Percentiles rank a stretch among this genome's conserved stretches.
Conservation (phyloP, 2,329 filamentous ascomycete genomes). For the Trichophyton rubrum region DNA sequence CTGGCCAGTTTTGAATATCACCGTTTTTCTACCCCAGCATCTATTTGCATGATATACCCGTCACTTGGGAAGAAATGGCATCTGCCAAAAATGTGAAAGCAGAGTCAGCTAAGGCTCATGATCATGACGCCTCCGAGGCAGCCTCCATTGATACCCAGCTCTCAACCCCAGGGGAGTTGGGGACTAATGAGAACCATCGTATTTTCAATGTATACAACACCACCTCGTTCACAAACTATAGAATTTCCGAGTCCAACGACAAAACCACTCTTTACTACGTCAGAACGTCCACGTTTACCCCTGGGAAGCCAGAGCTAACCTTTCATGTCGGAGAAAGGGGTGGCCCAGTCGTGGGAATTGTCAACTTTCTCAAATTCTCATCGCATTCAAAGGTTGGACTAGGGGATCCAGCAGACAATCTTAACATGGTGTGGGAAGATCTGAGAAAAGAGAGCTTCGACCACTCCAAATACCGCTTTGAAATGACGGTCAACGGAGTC, state of each 20-base stretch:
- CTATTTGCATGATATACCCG: too few species aligned
- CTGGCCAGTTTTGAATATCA: not conserved
- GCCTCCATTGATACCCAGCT: not conserved
- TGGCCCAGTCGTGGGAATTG: conserved; percentile 20
- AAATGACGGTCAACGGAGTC: conserved; percentile 15
- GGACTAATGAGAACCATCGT: not conserved
- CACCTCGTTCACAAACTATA: conserved; percentile 8
- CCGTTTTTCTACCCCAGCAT: not conserved
- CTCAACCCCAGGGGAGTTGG: not conserved
- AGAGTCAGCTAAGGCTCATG: not conserved
- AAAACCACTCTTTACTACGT: conserved; percentile 16
- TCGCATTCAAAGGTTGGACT: conserved; percentile 23
- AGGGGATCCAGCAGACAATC: conserved; percentile 18
- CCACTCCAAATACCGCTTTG: conserved; percentile 20
- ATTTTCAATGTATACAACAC: conserved; percentile 10
- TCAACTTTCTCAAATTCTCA: conserved; percentile 25
- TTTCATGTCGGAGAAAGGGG: conserved; percentile 21
- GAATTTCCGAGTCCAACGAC: conserved; percentile 7
- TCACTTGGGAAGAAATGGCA: not conserved
- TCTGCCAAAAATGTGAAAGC: not conserved
- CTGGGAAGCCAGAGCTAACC: conserved; percentile 24
- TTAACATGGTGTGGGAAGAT: conserved; percentile 20
- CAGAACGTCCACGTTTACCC: conserved; percentile 20
- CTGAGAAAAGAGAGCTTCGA: conserved; percentile 17
- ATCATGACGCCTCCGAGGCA: not conserved